These are phyloP conservation scores for Ambrosiella xylebori DNA, from an alignment of 2,329 filamentous ascomycete genomes.

Conservation along the genomic window DNA sequence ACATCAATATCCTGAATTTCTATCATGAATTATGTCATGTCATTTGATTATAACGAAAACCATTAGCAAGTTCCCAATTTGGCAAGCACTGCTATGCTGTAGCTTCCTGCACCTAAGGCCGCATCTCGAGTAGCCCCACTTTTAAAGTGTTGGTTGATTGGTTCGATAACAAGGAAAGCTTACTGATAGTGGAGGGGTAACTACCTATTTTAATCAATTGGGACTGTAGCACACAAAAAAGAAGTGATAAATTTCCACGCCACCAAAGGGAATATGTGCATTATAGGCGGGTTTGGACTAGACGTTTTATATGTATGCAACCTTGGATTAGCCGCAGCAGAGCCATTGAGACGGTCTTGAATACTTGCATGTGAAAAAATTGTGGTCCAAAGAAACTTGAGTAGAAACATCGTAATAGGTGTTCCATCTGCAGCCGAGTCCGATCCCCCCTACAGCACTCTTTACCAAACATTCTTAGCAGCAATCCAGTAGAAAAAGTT, in stretches of 20 bases:
- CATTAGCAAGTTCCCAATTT: neutral
- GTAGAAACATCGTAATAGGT: too few species aligned
- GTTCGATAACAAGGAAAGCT: neutral
- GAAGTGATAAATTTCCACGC: neutral
- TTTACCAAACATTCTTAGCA: neutral
- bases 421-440: neutral
- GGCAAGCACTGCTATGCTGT: neutral
- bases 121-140: neutral
- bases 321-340: neutral
- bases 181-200: conserved; percentile 4
- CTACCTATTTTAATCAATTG: conserved; percentile 1
- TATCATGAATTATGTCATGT: neutral
- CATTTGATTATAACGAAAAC: neutral
- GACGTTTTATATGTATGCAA: neutral
- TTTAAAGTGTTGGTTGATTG: neutral
- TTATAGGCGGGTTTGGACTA: neutral
- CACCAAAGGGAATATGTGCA: neutral
- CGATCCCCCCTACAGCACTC: neutral
- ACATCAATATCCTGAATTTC: neutral
- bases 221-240: neutral
- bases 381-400: too few species aligned
- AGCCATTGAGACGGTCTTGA: neutral
- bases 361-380: neutral
- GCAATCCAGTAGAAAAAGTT: neutral
- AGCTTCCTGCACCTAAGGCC: neutral